These are phyloP conservation scores for Agrocybe praecox DNA, from an alignment of 768 basidiomycete genomes.

Conservation along the genomic window DNA sequence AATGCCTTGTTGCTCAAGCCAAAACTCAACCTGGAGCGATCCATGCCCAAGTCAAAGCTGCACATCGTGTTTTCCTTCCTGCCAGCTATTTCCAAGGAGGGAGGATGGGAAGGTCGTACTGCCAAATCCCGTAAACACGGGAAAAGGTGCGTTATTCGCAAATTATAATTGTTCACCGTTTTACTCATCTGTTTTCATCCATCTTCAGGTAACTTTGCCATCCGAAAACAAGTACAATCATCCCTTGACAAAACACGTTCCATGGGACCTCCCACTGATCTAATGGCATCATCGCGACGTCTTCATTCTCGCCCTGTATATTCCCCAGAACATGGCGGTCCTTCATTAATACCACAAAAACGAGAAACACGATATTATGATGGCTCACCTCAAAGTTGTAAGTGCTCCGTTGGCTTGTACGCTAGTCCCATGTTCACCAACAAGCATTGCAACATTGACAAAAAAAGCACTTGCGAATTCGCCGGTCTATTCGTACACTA, in stretches of 20 bases:
- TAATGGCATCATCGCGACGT: neutral
- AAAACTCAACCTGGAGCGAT: neutral
- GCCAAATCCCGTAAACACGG: slow-evolving; percentile 16
- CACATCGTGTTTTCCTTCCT: slow-evolving; percentile 16
- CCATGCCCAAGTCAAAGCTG: neutral
- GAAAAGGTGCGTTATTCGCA: slow-evolving; percentile 10
- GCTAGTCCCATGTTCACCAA: neutral
- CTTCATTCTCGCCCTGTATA: neutral
- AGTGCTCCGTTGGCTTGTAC: neutral
- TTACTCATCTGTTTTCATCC: neutral
- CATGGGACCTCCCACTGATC: neutral
- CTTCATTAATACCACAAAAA: neutral
- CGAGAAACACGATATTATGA: neutral
- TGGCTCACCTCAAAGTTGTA: neutral
- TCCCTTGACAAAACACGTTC: neutral
- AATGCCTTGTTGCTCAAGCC: neutral
- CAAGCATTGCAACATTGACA: neutral
- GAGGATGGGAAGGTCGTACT: slow-evolving; percentile 21
- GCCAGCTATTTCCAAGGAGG: slow-evolving; percentile 21
- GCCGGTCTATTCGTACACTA: too few species aligned
- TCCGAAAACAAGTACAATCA: too few species aligned
- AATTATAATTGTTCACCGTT: neutral
- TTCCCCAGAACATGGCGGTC: neutral
- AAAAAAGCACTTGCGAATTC: too few species aligned
- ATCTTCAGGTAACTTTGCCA: too few species aligned